phyloP scores from a whole-genome alignment of 2,329 filamentous ascomycete species.

The Aspergillus amoenus region DNA sequence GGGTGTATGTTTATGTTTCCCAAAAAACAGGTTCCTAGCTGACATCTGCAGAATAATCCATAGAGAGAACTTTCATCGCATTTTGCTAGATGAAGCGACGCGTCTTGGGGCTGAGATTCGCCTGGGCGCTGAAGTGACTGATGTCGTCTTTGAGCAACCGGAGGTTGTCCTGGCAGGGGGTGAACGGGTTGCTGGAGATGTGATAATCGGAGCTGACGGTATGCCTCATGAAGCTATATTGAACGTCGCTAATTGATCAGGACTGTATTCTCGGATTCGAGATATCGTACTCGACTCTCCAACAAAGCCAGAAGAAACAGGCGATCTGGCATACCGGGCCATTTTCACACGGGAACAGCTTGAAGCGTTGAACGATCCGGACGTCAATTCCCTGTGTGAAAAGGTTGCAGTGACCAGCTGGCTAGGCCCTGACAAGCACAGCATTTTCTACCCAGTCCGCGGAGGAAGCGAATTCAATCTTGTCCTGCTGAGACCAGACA shows the following conservation, averaged over 20 bases:
- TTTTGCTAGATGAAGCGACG: conserved; percentile 18
- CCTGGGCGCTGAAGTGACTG: conserved; percentile 6
- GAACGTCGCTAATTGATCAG: neutral
- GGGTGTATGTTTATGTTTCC: conserved; percentile 19
- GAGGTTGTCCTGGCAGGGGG: conserved; percentile 10
- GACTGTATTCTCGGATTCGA: conserved; percentile 17
- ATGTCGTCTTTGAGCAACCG: conserved; percentile 3
- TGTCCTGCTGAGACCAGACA: conserved; percentile 62
- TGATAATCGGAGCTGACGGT: conserved; percentile 23
- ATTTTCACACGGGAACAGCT: conserved; percentile 41
- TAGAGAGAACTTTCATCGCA: conserved; percentile 18
- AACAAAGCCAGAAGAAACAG: conserved; percentile 54
- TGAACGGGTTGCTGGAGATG: conserved; percentile 14
- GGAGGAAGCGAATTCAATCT: conserved; percentile 61
- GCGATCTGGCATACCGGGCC: conserved; percentile 64
- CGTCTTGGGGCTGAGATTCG: conserved; percentile 14
- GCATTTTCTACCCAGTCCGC: conserved; percentile 61
- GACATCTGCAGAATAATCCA: conserved; percentile 20
- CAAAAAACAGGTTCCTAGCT: neutral
- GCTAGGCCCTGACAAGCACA: conserved; percentile 61
- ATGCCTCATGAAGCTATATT: neutral
- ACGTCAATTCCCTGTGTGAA: conserved; percentile 40
- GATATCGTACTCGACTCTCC: conserved; percentile 33
- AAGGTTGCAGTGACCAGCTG: conserved; percentile 57
- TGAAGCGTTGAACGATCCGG: conserved; percentile 45